Base-by-base conservation (phyloP, 495 filamentous ascomycete species). In the Hyaloscypha hepaticicola region DNA sequence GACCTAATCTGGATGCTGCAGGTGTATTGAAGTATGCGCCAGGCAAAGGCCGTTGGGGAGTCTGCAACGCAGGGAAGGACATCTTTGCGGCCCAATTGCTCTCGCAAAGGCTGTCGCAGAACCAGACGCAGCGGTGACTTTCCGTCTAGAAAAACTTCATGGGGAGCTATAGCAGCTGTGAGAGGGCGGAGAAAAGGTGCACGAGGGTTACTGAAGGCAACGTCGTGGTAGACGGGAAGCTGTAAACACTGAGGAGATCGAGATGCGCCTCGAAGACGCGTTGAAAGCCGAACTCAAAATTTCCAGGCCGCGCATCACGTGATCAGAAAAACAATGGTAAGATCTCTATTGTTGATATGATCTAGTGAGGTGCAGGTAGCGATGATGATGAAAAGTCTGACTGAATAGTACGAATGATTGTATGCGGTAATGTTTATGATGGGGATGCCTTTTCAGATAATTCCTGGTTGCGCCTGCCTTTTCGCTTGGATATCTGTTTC, bases 11-110 rank as follows among this genome's bases (percentile, higher is more conserved):
- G 33, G 75, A 75, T 58, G 72, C 64, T 28, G 87, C 88, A 56
- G 90, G 90, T 1, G 89, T 93, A 75, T 89, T 85, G 64, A 90
- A 76, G 70, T 83, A 93, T 69, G 88, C 86, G 70, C 90, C 90
- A 52, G 90, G 90, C 63, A 92, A 75, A 53, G 81, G 83, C 76
- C 83, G 83, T 77, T 83, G 82, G 58, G 84, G 88, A 28, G 90
- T 91, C 11, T 79, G 80, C 53, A 86, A 81, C 55, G 70, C 74
- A 60, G 86, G 80, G 75, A 87, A 90, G 70, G 83, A 79, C 85
- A 88, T 85, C 49, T 63, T 64, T 59, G 59, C 50, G 55, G 7
- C 19, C 24, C n/a, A 55, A 25, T 27, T 12, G 61, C 25, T 58
- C 12, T n/a, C 22, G 27, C 16, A 21, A 33, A 52, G 31, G 64